Conservation (phyloP, 2,329 filamentous ascomycete genomes). For the Pyricularia sp. region DNA sequence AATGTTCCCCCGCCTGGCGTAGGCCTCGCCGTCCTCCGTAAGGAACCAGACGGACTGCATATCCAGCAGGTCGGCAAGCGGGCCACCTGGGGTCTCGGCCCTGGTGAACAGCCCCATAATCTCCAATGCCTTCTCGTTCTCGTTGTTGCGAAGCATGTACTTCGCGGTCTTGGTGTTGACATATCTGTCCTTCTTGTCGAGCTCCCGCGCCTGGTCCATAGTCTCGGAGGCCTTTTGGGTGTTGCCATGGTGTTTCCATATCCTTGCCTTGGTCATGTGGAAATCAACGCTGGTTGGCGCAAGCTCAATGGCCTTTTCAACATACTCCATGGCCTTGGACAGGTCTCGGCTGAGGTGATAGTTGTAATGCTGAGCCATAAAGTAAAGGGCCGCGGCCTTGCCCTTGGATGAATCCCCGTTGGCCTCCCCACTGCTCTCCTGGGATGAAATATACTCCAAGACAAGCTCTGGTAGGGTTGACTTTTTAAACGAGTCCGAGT, state of each 20-base stretch:
- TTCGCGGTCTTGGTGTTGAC: conserved; percentile 98
- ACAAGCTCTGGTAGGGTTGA: conserved; percentile 63
- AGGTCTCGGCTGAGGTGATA: conserved; percentile 80
- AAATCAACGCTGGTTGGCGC: conserved; percentile 78
- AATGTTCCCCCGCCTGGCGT: conserved; percentile 67
- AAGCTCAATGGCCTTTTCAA: conserved; percentile 71
- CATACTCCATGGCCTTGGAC: conserved; percentile 64
- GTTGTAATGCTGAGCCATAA: conserved; percentile 94
- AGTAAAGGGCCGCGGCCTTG: conserved; percentile 73
- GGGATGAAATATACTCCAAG: conserved; percentile 57
- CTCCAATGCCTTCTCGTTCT: conserved; percentile 72
- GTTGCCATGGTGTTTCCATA: conserved; percentile 83
- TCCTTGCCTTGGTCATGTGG: conserved; percentile 87
- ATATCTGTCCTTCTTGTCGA: conserved; percentile 86
- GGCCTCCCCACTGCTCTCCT: conserved; percentile 25
- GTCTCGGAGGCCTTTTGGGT: conserved; percentile 64
- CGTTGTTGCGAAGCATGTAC: conserved; percentile 85
- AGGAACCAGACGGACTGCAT: conserved; percentile 99
- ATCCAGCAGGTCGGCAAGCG: conserved; percentile 80
- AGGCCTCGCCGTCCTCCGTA: conserved; percentile 87
- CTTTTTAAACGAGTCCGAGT: conserved; percentile 65
- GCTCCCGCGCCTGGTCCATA: conserved; percentile 75
- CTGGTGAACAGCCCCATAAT: conserved; percentile 92
- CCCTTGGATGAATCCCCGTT: conserved; percentile 44
- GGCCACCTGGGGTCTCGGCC: conserved; percentile 76